Evolutionary conservation across 2,329 filamentous ascomycete genomes (phyloP).

Genomic region (Exophiala xenobiotica): DNA sequence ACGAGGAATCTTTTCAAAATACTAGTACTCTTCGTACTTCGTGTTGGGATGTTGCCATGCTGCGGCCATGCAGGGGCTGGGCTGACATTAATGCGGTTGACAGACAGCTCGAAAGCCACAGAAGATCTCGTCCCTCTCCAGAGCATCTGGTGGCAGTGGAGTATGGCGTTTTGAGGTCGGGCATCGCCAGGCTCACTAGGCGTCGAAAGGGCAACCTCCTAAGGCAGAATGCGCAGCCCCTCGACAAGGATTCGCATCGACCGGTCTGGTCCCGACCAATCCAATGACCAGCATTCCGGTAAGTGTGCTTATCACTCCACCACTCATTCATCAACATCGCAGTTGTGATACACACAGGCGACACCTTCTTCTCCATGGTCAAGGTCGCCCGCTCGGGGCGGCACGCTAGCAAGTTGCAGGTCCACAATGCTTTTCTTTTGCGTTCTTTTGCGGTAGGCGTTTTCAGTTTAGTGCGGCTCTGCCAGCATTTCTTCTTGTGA

Average conservation of each 20-base stretch:
- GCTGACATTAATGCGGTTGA: neutral
- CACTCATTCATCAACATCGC: neutral
- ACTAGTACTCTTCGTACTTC: too few species aligned
- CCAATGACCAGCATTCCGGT: neutral
- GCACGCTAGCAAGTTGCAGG: neutral
- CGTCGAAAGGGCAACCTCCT: slow-evolving; percentile 1
- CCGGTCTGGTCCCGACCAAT: slow-evolving; percentile 2
- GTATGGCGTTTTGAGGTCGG: neutral
- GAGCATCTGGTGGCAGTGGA: neutral
- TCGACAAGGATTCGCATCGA: neutral
- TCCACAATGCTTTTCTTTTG: neutral
- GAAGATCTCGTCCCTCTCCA: neutral
- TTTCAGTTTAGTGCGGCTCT: slow-evolving; percentile 1
- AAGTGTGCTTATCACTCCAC: neutral
- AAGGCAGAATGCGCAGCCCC: slow-evolving; percentile 1
- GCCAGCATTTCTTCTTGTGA: neutral
- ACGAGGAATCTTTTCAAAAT: too few species aligned
- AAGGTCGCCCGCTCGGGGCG: neutral
- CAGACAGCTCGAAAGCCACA: neutral
- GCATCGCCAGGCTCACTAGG: neutral
- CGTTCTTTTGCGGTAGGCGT: too few species aligned
- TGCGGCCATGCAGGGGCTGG: slow-evolving; percentile 16
- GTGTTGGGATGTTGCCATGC: slow-evolving; percentile 10
- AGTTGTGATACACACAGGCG: neutral
- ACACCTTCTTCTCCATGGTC: neutral